phyloP scores from a whole-genome alignment of 2,329 filamentous ascomycete genomes.

The Moelleriella libera region DNA sequence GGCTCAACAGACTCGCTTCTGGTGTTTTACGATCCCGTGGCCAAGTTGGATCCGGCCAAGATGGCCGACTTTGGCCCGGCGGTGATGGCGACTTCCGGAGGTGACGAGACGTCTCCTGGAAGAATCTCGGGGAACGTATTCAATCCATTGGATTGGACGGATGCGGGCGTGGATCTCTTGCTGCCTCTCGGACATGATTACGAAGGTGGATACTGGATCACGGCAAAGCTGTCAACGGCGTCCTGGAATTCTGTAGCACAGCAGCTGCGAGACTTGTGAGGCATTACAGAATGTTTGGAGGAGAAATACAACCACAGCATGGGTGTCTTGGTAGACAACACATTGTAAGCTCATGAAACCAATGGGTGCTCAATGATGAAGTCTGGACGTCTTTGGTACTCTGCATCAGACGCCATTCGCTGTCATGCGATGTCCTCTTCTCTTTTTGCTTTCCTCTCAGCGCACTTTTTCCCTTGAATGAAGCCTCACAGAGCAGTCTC shows the following conservation, averaged over 20 bases:
- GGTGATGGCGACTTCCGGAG: not conserved
- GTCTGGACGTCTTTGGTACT: too few relatives aligned
- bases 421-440: too few relatives aligned
- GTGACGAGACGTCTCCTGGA: not conserved
- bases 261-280: not conserved
- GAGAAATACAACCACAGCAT: too few relatives aligned
- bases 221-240: conserved; percentile 1
- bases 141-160: conserved; percentile 1
- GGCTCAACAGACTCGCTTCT: conserved; percentile 1
- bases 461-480: too few relatives aligned
- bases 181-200: not conserved
- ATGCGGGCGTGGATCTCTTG: conserved; percentile 1
- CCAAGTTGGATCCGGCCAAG: not conserved
- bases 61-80: conserved; percentile 3
- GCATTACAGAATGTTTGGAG: not conserved
- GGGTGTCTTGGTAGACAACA: too few relatives aligned
- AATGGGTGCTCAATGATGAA: too few relatives aligned
- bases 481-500: too few relatives aligned
- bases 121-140: conserved; percentile 1
- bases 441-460: too few relatives aligned
- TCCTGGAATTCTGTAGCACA: not conserved
- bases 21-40: conserved; percentile 1
- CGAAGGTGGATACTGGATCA: not conserved
- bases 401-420: too few relatives aligned
- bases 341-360: too few relatives aligned